Base-by-base conservation (phyloP, 2,329 filamentous ascomycete genomes). In the Aspergillus alliaceus region DNA sequence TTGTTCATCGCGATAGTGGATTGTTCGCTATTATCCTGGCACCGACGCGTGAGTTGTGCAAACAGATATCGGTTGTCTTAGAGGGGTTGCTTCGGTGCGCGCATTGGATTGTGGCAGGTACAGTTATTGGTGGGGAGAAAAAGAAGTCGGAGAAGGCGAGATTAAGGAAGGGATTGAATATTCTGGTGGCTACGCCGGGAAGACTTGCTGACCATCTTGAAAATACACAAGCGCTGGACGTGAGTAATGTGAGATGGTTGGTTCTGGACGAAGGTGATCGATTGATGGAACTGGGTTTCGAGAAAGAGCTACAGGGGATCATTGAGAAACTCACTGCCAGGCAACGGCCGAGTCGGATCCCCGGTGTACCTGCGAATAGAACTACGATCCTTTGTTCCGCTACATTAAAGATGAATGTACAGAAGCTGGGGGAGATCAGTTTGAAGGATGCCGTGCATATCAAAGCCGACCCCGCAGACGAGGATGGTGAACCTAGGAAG, bases 281-380 rank as follows among this genome's bases (percentile, higher is more conserved):
- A n/a, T 80, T 99, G 71, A 97, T 99, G 93, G 95, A 99, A 70
- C 83, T 98, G 68, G 95, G 95, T 0, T 99, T 99, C 65, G 95
- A 98, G 75, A 88, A 97, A 53, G 93, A 98, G 68, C 85, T 99
- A 58, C 90, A 90, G 69, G 90, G 88, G 59, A 93, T 97, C 62
- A 90, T 99, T 15, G 82, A 86, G 54, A 89, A 89, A 60, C 84
- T 98, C 55, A 87, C 92, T 60, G 78, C 87, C 44, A 83, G 88
- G 35, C 82, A 83, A 55, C 84, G 82, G 54, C 85, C 84, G 29
- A 82, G 83, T 35, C 85, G 86, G 2, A 80, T 88, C 35, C 84
- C 84, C 4, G 83, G 83, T 18, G 80, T 89, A 4, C 81, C 96
- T 7, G 88, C 91, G 0, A 86, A 86, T 53, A 84, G 92, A 62